These are phyloP conservation scores for Aechmea fasciata DNA, from an alignment of 176 grass and related monocot genomes.

Conservation along the genomic window DNA sequence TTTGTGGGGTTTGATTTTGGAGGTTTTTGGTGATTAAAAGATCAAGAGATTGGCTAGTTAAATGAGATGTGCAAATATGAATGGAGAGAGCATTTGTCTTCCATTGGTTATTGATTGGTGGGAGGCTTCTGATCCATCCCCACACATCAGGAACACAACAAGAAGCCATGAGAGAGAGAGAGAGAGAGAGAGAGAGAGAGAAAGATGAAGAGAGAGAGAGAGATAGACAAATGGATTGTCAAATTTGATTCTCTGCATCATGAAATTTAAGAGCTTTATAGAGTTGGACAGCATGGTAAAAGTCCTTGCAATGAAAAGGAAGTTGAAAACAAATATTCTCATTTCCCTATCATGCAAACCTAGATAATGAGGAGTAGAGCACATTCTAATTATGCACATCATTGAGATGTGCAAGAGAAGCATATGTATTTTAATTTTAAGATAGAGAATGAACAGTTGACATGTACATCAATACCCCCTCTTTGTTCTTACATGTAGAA, in stretches of 20 bases:
- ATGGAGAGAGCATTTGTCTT: slow-evolving; percentile 18
- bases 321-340: slow-evolving; percentile 22
- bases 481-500: not conserved
- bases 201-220: no score
- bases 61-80: slow-evolving; percentile 15
- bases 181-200: not conserved
- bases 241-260: not conserved
- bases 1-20: slow-evolving; percentile 6
- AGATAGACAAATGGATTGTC: not conserved
- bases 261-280: slow-evolving; percentile 1
- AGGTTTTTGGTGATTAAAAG: slow-evolving; percentile 23
- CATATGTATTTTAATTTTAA: not conserved
- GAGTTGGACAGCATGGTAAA: not conserved
- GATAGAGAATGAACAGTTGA: not conserved
- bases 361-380: not conserved
- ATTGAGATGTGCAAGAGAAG: no score
- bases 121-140: slow-evolving; percentile 30
- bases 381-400: no score
- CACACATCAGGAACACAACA: slow-evolving; percentile 20
- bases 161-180: slow-evolving; percentile 20
- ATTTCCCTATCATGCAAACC: slow-evolving; percentile 20
- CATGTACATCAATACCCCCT: not conserved
- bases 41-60: slow-evolving; percentile 14
- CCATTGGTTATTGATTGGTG: slow-evolving; percentile 33
- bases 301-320: slow-evolving; percentile 15